phyloP scores from a whole-genome alignment of 2,329 filamentous ascomycete species.

The Clonostachys sp. region DNA sequence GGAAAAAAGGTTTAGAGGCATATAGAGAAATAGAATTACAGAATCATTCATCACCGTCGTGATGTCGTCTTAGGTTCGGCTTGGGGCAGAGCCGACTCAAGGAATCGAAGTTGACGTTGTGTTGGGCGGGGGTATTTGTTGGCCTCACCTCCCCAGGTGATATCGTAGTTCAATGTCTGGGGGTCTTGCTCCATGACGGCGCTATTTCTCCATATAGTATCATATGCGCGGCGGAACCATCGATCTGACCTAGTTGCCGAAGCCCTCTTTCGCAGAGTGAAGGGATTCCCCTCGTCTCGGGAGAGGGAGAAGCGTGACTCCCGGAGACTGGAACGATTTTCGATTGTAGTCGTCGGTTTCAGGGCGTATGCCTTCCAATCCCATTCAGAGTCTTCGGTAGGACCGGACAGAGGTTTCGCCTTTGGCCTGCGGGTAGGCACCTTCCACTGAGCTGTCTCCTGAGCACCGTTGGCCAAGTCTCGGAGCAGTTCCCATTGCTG shows the following conservation, averaged over 20 bases:
- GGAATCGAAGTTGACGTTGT: slow-evolving; percentile 3
- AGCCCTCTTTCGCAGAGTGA: too few species aligned
- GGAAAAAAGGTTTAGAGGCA: background rate
- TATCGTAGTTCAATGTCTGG: slow-evolving; percentile 19
- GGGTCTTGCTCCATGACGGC: slow-evolving; percentile 31
- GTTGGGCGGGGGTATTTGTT: background rate
- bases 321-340: slow-evolving; percentile 13
- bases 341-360: slow-evolving; percentile 29
- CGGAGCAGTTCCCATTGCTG: slow-evolving; percentile 52
- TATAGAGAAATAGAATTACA: background rate
- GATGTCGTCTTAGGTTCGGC: too few species aligned
- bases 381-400: slow-evolving; percentile 15
- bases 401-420: background rate
- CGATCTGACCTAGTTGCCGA: slow-evolving; percentile 21
- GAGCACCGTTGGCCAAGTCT: slow-evolving; percentile 36
- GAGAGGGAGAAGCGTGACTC: too few species aligned
- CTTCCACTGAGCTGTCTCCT: slow-evolving; percentile 24
- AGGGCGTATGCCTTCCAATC: slow-evolving; percentile 37
- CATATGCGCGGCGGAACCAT: slow-evolving; percentile 43
- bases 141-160: slow-evolving; percentile 40
- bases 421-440: slow-evolving; percentile 12
- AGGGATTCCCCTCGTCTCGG: too few species aligned
- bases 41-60: too few species aligned
- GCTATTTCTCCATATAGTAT: slow-evolving; percentile 36
- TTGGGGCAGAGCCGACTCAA: too few species aligned